A percentile compares a stretch with the other conserved stretches of the same genome.
Conservation (phyloP, 1,139 yeast genomes). For the Kodamaea derodonti region DNA sequence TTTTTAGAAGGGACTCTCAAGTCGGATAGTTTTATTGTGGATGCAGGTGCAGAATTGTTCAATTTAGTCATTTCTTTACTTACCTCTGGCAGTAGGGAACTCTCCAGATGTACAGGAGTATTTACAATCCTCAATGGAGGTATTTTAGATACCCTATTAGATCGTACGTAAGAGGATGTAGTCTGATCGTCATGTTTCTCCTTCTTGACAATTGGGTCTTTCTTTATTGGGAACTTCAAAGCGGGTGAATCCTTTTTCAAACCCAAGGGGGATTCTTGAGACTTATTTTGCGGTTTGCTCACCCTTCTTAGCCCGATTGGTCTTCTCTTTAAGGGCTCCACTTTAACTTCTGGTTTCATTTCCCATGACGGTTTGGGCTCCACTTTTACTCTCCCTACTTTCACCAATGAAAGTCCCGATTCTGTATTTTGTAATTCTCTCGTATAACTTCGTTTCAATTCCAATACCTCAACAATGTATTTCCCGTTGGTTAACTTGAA, state of each 20-base stretch:
- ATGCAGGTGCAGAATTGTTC: too few relatives aligned
- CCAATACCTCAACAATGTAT: constrained; percentile 17
- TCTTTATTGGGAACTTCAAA: too few relatives aligned
- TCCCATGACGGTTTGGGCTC: too few relatives aligned
- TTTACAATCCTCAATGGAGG: background rate
- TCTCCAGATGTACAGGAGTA: too few relatives aligned
- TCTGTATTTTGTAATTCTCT: constrained; percentile 5
- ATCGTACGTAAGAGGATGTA: too few relatives aligned
- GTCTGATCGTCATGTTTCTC: too few relatives aligned
- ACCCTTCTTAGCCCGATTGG: constrained; percentile 11
- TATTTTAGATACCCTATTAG: background rate
- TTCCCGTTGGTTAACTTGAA: constrained; percentile 16
- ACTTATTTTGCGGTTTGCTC: too few relatives aligned
- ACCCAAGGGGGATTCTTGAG: too few relatives aligned
- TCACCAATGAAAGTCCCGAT: constrained; percentile 5
- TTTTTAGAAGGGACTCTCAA: background rate
- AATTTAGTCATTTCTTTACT: too few relatives aligned
- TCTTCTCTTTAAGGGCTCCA: constrained; percentile 1
- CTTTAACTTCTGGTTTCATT: background rate
- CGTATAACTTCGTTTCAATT: constrained; percentile 7
- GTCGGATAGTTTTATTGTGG: background rate
- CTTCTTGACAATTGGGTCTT: too few relatives aligned
- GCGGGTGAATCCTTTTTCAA: too few relatives aligned
- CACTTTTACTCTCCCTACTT: constrained; percentile 5
- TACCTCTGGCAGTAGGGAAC: too few relatives aligned